phyloP scores from a whole-genome alignment of 345 rosid genomes.

The Noccaea caerulescens region DNA sequence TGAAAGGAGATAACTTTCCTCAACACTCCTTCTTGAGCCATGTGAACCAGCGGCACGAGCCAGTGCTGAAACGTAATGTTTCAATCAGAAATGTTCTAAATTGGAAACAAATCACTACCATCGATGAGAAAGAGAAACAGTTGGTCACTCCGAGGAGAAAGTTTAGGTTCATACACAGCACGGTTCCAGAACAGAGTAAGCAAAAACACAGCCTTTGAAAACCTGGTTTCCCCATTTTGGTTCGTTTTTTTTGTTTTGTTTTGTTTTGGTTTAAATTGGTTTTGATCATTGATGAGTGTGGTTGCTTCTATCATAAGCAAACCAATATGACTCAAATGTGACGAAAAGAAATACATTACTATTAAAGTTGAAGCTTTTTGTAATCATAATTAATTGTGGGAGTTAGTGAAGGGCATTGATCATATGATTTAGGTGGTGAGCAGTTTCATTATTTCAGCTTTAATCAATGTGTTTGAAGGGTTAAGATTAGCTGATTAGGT shows the following conservation, averaged over 20 bases:
- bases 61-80: constrained; percentile 59
- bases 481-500: constrained; percentile 30
- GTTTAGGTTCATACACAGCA: constrained; percentile 78
- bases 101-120: constrained; percentile 56
- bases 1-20: constrained; percentile 44
- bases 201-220: constrained; percentile 52
- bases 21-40: constrained; percentile 50
- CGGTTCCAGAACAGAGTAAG: constrained; percentile 74
- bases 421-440: constrained; percentile 25
- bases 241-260: background rate
- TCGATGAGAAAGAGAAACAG: constrained; percentile 61
- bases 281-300: constrained; percentile 28
- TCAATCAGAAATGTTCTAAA: constrained; percentile 81
- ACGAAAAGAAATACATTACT: background rate
- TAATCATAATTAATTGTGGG: constrained; percentile 32
- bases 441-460: background rate
- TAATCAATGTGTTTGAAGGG: background rate
- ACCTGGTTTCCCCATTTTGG: constrained; percentile 10
- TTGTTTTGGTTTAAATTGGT: background rate
- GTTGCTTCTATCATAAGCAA: constrained; percentile 33
- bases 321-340: constrained; percentile 19
- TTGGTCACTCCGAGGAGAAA: constrained; percentile 61
- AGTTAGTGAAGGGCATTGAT: constrained; percentile 33
- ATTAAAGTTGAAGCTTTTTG: constrained; percentile 7
- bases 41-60: constrained; percentile 39